Evolutionary conservation across 192 early-diverging fungal species (phyloP).

Genomic region (Pilaira anomala): DNA sequence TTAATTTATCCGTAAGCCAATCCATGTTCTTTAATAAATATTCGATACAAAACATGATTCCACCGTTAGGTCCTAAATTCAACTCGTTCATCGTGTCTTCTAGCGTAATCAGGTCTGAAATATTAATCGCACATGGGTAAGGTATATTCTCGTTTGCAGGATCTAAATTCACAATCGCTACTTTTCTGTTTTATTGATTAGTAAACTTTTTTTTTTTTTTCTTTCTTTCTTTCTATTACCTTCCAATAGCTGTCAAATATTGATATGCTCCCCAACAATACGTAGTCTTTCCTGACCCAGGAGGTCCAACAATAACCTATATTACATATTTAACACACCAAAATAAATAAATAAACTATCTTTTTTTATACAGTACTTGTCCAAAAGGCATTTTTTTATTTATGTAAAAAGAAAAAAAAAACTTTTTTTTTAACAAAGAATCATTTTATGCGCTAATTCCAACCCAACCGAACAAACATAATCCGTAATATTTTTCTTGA

Average conservation of each 20-base stretch:
- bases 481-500: background rate
- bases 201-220: constrained; percentile 25
- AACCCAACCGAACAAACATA: constrained; percentile 12
- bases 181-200: constrained; percentile 43
- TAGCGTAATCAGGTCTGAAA: constrained; percentile 88
- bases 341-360: background rate
- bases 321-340: background rate
- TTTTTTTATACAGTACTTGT: constrained; percentile 19
- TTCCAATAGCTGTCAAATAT: constrained; percentile 75
- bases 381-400: constrained; percentile 24
- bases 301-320: constrained; percentile 90
- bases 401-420: background rate
- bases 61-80: constrained; percentile 92
- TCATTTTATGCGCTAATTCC: background rate
- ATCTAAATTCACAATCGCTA: constrained; percentile 94
- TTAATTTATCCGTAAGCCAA: constrained; percentile 83
- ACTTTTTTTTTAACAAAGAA: background rate
- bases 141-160: constrained; percentile 91
- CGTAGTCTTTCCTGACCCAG: constrained; percentile 93
- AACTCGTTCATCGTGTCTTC: constrained; percentile 92
- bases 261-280: constrained; percentile 91
- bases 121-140: constrained; percentile 78
- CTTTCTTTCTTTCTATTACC: constrained; percentile 30
- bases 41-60: constrained; percentile 95
- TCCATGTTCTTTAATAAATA: constrained; percentile 88